Percentiles rank a stretch among this genome's conserved stretches.
These are phyloP conservation scores for Colletotrichum lindemuthianum DNA, from an alignment of 2,329 filamentous ascomycete genomes.

Conservation along the genomic window DNA sequence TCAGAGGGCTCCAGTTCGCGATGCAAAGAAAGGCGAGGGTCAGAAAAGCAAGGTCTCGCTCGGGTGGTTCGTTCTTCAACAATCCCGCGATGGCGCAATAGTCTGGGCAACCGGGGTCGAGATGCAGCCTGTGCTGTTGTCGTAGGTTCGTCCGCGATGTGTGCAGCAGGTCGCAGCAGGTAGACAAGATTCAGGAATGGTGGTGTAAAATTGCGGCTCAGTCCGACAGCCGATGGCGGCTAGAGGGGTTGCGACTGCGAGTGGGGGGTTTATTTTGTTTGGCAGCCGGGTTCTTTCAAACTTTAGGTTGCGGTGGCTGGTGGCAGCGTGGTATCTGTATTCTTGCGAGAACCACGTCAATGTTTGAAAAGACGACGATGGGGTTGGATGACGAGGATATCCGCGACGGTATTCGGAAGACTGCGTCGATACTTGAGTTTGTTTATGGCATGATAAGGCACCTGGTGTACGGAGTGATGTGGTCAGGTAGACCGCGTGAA, in stretches of 20 bases:
- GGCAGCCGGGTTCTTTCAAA: not conserved
- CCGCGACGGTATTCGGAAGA: not conserved
- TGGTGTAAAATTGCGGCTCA: slow-evolving; percentile 30
- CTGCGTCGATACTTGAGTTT: no score
- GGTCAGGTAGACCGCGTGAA: no score
- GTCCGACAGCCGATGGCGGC: slow-evolving; percentile 22
- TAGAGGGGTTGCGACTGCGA: not conserved
- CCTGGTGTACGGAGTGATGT: no score
- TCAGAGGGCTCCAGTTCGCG: slow-evolving; percentile 15
- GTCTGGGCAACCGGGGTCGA: slow-evolving; percentile 13
- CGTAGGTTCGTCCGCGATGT: no score
- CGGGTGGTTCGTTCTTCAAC: slow-evolving; percentile 22
- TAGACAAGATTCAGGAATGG: not conserved
- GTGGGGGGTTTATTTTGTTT: not conserved
- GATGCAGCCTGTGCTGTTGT: not conserved
- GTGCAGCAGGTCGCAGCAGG: no score
- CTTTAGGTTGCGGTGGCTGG: not conserved
- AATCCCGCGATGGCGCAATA: slow-evolving; percentile 27
- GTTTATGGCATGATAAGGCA: no score
- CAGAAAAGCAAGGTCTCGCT: not conserved
- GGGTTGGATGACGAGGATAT: not conserved
- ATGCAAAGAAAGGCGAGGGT: slow-evolving; percentile 22
- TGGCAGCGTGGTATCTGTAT: not conserved
- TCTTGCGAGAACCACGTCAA: not conserved
- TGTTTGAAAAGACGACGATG: not conserved